These are phyloP conservation scores for Neurospora sp. DNA, from an alignment of 495 filamentous ascomycete species.

Conservation along the genomic window DNA sequence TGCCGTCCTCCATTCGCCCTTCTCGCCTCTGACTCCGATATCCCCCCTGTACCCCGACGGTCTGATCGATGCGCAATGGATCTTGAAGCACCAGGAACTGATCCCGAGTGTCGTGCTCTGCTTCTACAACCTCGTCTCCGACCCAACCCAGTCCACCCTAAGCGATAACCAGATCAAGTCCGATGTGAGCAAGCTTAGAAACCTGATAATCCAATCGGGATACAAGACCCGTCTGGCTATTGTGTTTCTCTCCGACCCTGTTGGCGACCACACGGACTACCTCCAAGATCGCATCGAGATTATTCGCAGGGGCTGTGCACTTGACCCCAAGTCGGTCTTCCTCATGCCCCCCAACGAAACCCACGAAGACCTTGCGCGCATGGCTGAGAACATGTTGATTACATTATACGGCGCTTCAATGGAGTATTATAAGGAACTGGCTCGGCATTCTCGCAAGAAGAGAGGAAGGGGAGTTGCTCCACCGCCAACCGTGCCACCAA, in stretches of 20 bases:
- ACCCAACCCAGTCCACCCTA: slow-evolving; percentile 57
- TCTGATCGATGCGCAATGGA: slow-evolving; percentile 68
- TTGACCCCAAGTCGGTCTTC: slow-evolving; percentile 66
- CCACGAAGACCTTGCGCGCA: slow-evolving; percentile 50
- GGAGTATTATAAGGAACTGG: slow-evolving; percentile 86
- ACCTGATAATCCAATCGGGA: slow-evolving; percentile 51
- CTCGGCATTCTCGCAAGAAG: slow-evolving; percentile 80
- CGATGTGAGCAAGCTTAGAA: slow-evolving; percentile 69
- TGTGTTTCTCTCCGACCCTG: slow-evolving; percentile 63
- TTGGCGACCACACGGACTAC: slow-evolving; percentile 45
- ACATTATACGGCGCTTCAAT: slow-evolving; percentile 55
- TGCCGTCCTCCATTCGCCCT: slow-evolving; percentile 66
- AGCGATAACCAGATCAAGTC: slow-evolving; percentile 82
- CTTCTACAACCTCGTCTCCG: slow-evolving; percentile 59
- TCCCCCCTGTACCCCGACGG: slow-evolving; percentile 82
- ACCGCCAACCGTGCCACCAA: slow-evolving; percentile 74
- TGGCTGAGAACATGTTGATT: slow-evolving; percentile 47
- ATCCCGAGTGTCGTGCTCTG: slow-evolving; percentile 72
- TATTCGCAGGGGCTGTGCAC: slow-evolving; percentile 64
- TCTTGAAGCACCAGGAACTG: slow-evolving; percentile 72
- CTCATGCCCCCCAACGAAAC: slow-evolving; percentile 43
- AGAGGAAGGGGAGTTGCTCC: slow-evolving; percentile 62
- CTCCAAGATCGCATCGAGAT: slow-evolving; percentile 57
- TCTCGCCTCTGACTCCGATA: slow-evolving; percentile 74
- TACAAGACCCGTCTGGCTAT: slow-evolving; percentile 68